Conservation (phyloP, 192 early-diverging fungal species). For the Coemansia pectinata region DNA sequence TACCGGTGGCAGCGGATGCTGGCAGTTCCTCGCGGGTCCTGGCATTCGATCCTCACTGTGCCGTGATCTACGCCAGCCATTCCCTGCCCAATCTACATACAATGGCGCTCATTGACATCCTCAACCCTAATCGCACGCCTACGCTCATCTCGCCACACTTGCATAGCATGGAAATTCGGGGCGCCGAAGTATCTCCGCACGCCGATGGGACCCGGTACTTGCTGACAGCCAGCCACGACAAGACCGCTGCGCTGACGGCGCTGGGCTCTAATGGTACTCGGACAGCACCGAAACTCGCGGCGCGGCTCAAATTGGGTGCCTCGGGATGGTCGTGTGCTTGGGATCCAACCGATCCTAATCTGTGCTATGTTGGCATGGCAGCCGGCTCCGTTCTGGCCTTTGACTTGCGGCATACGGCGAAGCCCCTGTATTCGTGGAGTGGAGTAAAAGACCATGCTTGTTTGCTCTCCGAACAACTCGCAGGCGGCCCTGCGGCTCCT, state of each 20-base stretch:
- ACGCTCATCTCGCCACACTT: slow-evolving; percentile 24
- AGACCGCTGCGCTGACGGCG: slow-evolving; percentile 24
- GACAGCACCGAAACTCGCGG: slow-evolving; percentile 13
- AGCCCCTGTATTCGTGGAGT: slow-evolving; percentile 19
- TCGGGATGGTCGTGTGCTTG: slow-evolving; percentile 47
- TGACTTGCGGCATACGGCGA: slow-evolving; percentile 16
- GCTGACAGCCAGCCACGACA: slow-evolving; percentile 49
- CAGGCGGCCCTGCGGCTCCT: neutral
- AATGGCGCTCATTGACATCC: slow-evolving; percentile 24
- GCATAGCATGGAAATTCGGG: slow-evolving; percentile 26
- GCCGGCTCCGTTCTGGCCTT: slow-evolving; percentile 24
- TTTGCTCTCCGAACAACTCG: neutral
- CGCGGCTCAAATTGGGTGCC: slow-evolving; percentile 3
- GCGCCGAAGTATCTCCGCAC: slow-evolving; percentile 33
- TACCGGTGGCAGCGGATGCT: slow-evolving; percentile 4
- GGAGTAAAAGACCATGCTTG: slow-evolving; percentile 11
- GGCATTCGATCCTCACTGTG: slow-evolving; percentile 22
- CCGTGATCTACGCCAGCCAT: slow-evolving; percentile 29
- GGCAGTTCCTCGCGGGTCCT: slow-evolving; percentile 19
- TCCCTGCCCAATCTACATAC: slow-evolving; percentile 9
- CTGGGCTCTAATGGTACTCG: slow-evolving; percentile 5
- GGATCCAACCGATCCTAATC: slow-evolving; percentile 12
- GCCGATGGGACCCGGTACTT: slow-evolving; percentile 15
- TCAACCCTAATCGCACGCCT: neutral
- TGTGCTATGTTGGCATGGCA: slow-evolving; percentile 23